Percentiles rank a stretch among this genome's conserved stretches.
Conservation (phyloP, 129 eudicot species). For the Flaveria brownii region DNA sequence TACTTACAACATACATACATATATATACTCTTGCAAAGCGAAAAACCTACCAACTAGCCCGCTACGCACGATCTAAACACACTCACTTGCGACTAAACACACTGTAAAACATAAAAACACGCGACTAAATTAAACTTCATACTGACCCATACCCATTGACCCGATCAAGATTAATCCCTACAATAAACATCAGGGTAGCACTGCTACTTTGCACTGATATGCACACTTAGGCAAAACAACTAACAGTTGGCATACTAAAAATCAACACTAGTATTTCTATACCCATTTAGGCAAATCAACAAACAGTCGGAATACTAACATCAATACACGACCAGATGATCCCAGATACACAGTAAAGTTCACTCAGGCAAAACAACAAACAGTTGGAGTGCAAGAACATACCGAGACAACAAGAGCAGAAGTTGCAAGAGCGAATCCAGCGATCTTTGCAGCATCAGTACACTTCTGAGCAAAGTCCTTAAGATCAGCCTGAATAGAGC, state of each 20-base stretch:
- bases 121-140: too few relatives aligned
- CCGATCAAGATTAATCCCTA: too few relatives aligned
- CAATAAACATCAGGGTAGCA: too few relatives aligned
- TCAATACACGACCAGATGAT: not conserved
- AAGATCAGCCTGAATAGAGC: conserved; percentile 75
- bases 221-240: not conserved
- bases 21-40: too few relatives aligned
- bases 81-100: too few relatives aligned
- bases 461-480: conserved; percentile 78
- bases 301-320: conserved; percentile 12
- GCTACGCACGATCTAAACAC: too few relatives aligned
- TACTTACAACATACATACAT: too few relatives aligned
- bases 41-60: too few relatives aligned
- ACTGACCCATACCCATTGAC: too few relatives aligned
- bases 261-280: not conserved
- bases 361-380: conserved; percentile 11
- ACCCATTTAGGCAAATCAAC: not conserved
- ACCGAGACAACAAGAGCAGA: conserved; percentile 91
- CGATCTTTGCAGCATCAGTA: conserved; percentile 83
- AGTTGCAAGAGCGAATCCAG: conserved; percentile 89
- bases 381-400: conserved; percentile 25
- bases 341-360: not conserved
- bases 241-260: not conserved
- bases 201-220: too few relatives aligned
- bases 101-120: too few relatives aligned